These are phyloP conservation scores for Trichoderma sp. DNA, from an alignment of 2,329 filamentous ascomycete species.

Conservation along the genomic window DNA sequence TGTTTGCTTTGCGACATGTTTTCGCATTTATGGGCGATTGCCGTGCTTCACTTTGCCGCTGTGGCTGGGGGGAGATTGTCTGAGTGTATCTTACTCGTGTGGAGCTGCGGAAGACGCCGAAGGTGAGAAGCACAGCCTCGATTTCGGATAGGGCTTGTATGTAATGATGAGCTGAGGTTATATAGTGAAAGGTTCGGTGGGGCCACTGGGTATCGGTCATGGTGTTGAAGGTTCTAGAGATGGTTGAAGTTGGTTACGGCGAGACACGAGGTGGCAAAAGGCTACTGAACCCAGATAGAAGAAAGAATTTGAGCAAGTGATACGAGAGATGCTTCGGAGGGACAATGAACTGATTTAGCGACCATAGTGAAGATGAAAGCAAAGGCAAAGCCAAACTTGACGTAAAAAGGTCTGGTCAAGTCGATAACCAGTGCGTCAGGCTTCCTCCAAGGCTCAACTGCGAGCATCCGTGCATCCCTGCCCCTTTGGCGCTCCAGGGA, in stretches of 20 bases:
- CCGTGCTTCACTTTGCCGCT: background rate
- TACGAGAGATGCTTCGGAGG: background rate
- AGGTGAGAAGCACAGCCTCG: conserved; percentile 9
- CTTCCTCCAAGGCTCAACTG: conserved; percentile 17
- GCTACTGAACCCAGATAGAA: background rate
- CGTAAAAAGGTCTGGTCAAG: background rate
- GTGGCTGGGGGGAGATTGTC: background rate
- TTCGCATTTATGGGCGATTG: background rate
- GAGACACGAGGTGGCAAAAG: conserved; percentile 5
- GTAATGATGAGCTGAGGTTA: background rate
- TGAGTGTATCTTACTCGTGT: background rate
- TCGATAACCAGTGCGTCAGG: conserved; percentile 13
- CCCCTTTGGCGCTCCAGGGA: background rate
- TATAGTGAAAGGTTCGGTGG: background rate
- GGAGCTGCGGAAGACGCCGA: conserved; percentile 3
- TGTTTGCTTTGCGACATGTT: too few species aligned
- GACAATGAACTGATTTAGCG: background rate
- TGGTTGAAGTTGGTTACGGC: background rate
- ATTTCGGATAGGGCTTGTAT: background rate
- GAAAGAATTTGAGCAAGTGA: background rate
- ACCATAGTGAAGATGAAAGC: background rate
- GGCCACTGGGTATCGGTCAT: too few species aligned
- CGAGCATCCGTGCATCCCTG: background rate
- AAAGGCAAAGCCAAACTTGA: conserved; percentile 7
- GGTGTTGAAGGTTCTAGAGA: too few species aligned